These are phyloP conservation scores for Metschnikowia borealis DNA, from an alignment of 805 yeast genomes.

Conservation along the genomic window DNA sequence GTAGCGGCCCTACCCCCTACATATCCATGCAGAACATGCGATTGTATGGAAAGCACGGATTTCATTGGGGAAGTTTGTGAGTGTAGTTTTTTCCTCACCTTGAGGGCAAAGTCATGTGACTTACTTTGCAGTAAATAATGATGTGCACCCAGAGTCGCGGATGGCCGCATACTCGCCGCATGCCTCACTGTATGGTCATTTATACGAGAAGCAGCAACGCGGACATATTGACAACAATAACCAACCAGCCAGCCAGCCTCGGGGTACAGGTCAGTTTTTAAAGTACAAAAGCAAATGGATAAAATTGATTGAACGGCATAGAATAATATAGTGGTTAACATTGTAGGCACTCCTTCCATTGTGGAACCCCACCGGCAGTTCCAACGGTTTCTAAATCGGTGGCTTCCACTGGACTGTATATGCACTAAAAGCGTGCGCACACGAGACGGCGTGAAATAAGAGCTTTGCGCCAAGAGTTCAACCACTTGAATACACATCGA, in stretches of 20 bases:
- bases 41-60: slow-evolving; percentile 52
- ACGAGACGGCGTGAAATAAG: neutral
- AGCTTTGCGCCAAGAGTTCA: slow-evolving; percentile 1
- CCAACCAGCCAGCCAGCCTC: neutral
- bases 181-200: neutral
- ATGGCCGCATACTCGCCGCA: neutral
- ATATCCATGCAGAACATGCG: slow-evolving; percentile 93
- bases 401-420: neutral
- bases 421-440: neutral
- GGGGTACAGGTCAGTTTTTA: too few species aligned
- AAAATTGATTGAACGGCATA: neutral
- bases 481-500: neutral
- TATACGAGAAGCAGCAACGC: neutral
- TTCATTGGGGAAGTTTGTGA: slow-evolving; percentile 14
- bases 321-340: too few species aligned
- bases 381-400: neutral
- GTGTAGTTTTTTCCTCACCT: neutral
- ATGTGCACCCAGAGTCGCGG: neutral
- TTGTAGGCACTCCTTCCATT: too few species aligned
- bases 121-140: neutral
- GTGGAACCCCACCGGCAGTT: neutral
- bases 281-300: neutral
- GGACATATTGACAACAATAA: too few species aligned
- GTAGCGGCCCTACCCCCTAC: slow-evolving; percentile 93
- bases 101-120: slow-evolving; percentile 3